A percentile compares a stretch with the other conserved stretches of the same genome.
Evolutionary conservation across 129 eudicot species (phyloP).

Genomic region (Ambrosia trifida): DNA sequence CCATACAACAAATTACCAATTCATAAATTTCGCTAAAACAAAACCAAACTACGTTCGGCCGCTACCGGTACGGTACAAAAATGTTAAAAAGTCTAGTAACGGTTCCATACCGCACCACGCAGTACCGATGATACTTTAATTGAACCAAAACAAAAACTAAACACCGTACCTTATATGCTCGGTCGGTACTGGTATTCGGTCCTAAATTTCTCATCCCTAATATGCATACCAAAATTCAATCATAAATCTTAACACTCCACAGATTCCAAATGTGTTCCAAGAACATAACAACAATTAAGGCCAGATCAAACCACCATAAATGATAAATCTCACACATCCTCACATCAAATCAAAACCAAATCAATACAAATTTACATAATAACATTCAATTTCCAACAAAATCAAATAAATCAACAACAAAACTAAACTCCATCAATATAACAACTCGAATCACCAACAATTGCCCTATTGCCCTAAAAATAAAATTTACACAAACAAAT

Average conservation of each 20-base stretch:
- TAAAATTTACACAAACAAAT: not conserved
- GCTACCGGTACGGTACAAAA: too few species aligned
- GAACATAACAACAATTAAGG: not conserved
- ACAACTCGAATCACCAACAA: too few species aligned
- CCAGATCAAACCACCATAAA: not conserved
- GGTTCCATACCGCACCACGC: too few species aligned
- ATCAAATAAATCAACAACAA: not conserved
- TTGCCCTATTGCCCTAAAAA: conserved; percentile 10
- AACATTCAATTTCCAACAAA: not conserved
- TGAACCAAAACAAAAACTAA: too few species aligned
- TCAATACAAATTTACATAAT: not conserved
- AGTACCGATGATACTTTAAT: too few species aligned
- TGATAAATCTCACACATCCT: not conserved
- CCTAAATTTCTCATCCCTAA: not conserved
- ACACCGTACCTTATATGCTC: too few species aligned
- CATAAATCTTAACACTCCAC: not conserved
- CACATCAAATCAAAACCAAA: not conserved
- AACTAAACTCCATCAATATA: not conserved
- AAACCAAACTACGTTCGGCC: too few species aligned
- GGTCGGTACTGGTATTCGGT: not conserved
- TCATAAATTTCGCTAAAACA: too few species aligned
- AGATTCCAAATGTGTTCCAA: not conserved
- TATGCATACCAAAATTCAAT: not conserved
- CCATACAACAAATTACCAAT: too few species aligned
- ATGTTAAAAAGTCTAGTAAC: too few species aligned